Evolutionary conservation across 1,284 basidiomycete species (phyloP), one percentile per base, ranked within the genome.

Genomic region (Phellopilus nigrolimitatus): DNA sequence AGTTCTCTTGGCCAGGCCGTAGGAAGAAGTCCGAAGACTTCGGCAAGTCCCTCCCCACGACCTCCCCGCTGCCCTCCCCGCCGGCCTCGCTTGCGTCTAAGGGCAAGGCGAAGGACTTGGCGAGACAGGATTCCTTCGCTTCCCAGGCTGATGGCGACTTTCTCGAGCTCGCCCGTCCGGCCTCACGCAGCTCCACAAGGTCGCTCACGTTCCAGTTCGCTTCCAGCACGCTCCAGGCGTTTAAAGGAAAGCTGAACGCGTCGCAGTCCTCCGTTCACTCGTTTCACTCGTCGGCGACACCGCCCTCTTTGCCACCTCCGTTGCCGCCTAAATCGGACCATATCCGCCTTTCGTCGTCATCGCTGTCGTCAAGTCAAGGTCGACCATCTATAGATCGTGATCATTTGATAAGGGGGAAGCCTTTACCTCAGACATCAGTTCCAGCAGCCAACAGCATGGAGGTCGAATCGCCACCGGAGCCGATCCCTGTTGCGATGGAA

Each of bases 11-110:
- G 53, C 53, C 53, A 2, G 53, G 48, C 4, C 42, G 53, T 5
- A 50, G 53, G 40, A 55, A 55, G 27, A 55, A 55, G 43, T 54
- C 52, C 17, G 52, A 54, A 19, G 52, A 54, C 28, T 39, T 54
- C 9, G 25, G 34, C n/a, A 54, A 49, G 47, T 9, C 49, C 6
- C 30, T 49, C 33, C 15, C 15, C 33, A 25, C 12, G 7, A 28
- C n/a, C 25, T 28, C 39, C 17, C 39, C 38, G 6, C n/a, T 19
- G 27, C 17, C 43, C 10, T 5, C 42, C 22, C 19, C 50, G 37
- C 27, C 39, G 25, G 8, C 40, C 3, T 27, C 31, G 28, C 24
- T 38, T 28, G 12, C 30, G 24, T 24, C 51, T 25, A 47, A 43
- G 15, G 42, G 37, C 37, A 55, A 34, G 28, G 53, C 44, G 10